Evolutionary conservation across 345 rosid genomes (phyloP).

Genomic region (Adansonia digitata): DNA sequence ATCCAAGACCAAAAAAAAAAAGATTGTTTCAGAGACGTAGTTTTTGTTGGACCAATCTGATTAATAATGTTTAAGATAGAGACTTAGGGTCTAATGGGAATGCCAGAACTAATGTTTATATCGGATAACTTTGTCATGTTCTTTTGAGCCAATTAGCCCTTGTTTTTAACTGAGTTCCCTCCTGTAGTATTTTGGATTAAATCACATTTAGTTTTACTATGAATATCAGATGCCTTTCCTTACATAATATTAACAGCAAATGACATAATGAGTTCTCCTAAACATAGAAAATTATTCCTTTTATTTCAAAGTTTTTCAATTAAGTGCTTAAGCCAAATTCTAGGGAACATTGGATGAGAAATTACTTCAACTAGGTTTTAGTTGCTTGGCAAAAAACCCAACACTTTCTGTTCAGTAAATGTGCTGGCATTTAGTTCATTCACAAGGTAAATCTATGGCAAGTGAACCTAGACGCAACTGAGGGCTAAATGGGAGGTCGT

Average conservation of each 20-base stretch:
- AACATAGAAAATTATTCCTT: not conserved
- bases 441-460: not conserved
- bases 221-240: not conserved
- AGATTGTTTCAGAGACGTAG: not conserved
- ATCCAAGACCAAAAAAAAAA: no score
- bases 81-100: no score
- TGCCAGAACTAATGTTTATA: no score
- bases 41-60: not conserved
- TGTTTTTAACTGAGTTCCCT: no score
- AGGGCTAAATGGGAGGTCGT: constrained; percentile 5
- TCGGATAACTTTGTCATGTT: no score
- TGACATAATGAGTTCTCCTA: not conserved
- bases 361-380: not conserved
- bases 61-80: not conserved
- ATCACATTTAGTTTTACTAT: no score
- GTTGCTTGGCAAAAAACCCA: not conserved
- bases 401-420: not conserved
- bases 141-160: no score
- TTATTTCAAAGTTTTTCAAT: no score
- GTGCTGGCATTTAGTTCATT: not conserved
- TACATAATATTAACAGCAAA: not conserved
- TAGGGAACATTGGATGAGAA: not conserved
- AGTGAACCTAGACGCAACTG: constrained; percentile 8
- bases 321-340: no score
- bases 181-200: no score